Conservation (phyloP, 768 basidiomycete species). For the Russula griseocarnosa region DNA sequence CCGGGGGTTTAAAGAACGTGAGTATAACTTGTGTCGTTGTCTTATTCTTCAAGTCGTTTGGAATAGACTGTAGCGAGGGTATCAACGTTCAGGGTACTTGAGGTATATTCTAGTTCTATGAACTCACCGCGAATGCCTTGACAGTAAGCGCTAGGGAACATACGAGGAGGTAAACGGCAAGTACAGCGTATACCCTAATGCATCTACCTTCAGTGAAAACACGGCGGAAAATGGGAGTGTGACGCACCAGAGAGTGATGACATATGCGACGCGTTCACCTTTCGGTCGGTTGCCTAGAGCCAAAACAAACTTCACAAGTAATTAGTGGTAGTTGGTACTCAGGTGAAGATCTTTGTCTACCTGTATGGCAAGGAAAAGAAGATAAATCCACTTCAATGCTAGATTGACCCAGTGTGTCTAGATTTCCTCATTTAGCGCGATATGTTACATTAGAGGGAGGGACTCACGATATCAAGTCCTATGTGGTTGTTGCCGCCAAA, state of each 20-base stretch:
- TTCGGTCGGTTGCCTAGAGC: constrained; percentile 83
- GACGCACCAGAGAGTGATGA: constrained; percentile 63
- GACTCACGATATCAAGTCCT: constrained; percentile 50
- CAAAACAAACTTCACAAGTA: constrained; percentile 50
- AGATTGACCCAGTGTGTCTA: constrained; percentile 89
- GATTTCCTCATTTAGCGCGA: not conserved
- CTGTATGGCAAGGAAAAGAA: constrained; percentile 79
- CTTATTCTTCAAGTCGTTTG: constrained; percentile 47
- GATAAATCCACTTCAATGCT: constrained; percentile 80
- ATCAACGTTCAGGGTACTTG: not conserved
- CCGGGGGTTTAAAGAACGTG: constrained; percentile 68
- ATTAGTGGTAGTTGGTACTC: not conserved
- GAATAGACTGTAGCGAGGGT: constrained; percentile 45
- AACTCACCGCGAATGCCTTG: constrained; percentile 66
- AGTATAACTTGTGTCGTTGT: constrained; percentile 47
- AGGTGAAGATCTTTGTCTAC: constrained; percentile 34
- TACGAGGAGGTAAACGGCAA: constrained; percentile 78
- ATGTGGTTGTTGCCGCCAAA: constrained; percentile 58
- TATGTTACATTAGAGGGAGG: not conserved
- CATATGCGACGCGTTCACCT: constrained; percentile 74
- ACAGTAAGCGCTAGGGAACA: constrained; percentile 84
- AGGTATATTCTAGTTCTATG: not conserved
- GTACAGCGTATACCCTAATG: constrained; percentile 75
- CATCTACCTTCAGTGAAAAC: constrained; percentile 11
- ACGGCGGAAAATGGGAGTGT: not conserved